Percentiles rank a stretch among this genome's conserved stretches.
Conservation (phyloP, 306 rosid genomes). For the Rubus parviflorus region DNA sequence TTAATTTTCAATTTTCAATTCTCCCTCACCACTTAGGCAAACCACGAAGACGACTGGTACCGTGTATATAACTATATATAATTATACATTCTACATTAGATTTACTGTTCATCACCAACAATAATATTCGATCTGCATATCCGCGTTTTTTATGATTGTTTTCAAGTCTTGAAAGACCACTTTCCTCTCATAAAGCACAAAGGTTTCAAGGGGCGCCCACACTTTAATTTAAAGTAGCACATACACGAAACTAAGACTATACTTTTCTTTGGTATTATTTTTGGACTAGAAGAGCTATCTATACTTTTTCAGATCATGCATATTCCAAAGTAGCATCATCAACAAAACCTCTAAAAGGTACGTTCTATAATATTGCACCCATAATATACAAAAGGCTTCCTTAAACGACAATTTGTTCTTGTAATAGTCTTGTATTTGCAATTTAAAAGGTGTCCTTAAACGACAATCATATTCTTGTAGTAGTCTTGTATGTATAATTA, state of each 20-base stretch:
- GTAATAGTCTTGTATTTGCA: too few relatives aligned
- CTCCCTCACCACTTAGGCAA: too few relatives aligned
- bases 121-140: not conserved
- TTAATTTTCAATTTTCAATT: too few relatives aligned
- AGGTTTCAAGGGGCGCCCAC: not conserved
- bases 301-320: not conserved
- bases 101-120: not conserved
- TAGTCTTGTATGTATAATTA: not conserved
- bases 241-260: not conserved
- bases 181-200: not conserved
- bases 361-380: too few relatives aligned
- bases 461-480: not conserved
- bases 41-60: too few relatives aligned
- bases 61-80: too few relatives aligned
- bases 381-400: too few relatives aligned
- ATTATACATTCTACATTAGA: not conserved
- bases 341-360: too few relatives aligned
- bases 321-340: not conserved
- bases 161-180: not conserved
- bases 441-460: not conserved
- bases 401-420: too few relatives aligned
- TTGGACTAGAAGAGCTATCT: not conserved
- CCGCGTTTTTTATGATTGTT: not conserved
- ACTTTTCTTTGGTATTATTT: not conserved
- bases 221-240: not conserved